These are phyloP conservation scores for Candida sojae DNA, from an alignment of 1,139 yeast species.

Conservation along the genomic window DNA sequence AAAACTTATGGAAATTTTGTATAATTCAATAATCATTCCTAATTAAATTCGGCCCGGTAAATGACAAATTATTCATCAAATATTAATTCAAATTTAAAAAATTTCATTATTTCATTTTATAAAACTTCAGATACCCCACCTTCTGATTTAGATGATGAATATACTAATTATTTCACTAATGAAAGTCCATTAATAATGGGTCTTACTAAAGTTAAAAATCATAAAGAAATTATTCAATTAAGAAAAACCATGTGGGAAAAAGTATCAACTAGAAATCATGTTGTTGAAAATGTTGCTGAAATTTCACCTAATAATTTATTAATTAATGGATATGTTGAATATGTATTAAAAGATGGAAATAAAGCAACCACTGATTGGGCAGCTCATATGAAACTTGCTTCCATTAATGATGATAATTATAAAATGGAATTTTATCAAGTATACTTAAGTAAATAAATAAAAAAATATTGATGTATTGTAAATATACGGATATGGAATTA, in stretches of 20 bases:
- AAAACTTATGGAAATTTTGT: too few relatives aligned
- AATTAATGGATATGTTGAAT: constrained; percentile 24
- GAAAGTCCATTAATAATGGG: constrained; percentile 21
- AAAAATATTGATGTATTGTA: neutral
- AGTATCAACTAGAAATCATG: constrained; percentile 23
- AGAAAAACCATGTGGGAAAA: constrained; percentile 24
- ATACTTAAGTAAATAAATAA: constrained; percentile 11
- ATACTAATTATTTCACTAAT: constrained; percentile 17
- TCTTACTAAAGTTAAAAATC: constrained; percentile 13
- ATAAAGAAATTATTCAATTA: constrained; percentile 16
- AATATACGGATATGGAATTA: neutral
- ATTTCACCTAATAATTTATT: constrained; percentile 12
- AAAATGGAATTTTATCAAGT: constrained; percentile 24
- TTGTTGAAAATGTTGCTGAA: constrained; percentile 20
- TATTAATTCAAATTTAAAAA: constrained; percentile 8
- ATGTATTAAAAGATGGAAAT: constrained; percentile 20
- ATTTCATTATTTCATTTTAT: constrained; percentile 20
- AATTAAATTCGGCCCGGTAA: too few relatives aligned
- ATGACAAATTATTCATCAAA: neutral
- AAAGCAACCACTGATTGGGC: constrained; percentile 21
- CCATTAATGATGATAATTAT: constrained; percentile 3
- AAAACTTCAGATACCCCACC: constrained; percentile 22
- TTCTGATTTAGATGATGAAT: constrained; percentile 16
- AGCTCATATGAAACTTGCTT: constrained; percentile 17
- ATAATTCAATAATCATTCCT: neutral